A percentile compares a stretch with the other conserved stretches of the same genome.
phyloP scores from a whole-genome alignment of 176 grass and related monocot species.

The Zoysia japonica region DNA sequence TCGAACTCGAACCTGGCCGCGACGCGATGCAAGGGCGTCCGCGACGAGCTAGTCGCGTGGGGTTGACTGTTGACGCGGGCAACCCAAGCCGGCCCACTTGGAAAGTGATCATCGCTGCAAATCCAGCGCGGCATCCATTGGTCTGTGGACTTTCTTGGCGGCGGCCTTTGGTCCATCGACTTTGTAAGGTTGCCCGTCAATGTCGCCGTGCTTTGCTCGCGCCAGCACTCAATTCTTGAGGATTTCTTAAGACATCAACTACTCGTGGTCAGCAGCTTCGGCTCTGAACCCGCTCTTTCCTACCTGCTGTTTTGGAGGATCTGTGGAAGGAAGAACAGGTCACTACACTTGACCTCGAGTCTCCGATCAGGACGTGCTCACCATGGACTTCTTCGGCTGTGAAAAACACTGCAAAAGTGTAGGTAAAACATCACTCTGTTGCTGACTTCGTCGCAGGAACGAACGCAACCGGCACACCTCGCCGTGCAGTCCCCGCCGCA shows the following conservation, averaged over 20 bases:
- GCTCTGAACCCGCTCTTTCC: not conserved
- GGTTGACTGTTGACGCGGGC: not conserved
- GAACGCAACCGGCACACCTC: no score
- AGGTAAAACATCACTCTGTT: no score
- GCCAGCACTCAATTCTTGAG: not conserved
- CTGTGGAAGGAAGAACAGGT: not conserved
- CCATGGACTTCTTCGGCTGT: no score
- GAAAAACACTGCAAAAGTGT: no score
- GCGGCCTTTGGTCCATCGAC: not conserved
- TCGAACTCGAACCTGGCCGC: not conserved
- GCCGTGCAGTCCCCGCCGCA: no score
- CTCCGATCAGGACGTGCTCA: not conserved
- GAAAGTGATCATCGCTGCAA: not conserved
- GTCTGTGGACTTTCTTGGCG: not conserved
- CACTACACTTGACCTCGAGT: no score
- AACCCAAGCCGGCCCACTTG: not conserved
- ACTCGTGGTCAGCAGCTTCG: not conserved
- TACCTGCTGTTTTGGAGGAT: not conserved
- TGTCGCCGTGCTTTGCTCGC: not conserved
- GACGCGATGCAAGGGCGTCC: not conserved
- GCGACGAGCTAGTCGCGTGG: not conserved
- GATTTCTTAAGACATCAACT: not conserved
- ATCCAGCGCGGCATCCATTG: not conserved
- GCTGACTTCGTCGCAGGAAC: no score
- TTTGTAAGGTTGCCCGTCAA: not conserved